Percentiles rank a stretch among this genome's conserved stretches.
Conservation (phyloP, 2,329 filamentous ascomycete genomes). For the Xylariaceae sp. region DNA sequence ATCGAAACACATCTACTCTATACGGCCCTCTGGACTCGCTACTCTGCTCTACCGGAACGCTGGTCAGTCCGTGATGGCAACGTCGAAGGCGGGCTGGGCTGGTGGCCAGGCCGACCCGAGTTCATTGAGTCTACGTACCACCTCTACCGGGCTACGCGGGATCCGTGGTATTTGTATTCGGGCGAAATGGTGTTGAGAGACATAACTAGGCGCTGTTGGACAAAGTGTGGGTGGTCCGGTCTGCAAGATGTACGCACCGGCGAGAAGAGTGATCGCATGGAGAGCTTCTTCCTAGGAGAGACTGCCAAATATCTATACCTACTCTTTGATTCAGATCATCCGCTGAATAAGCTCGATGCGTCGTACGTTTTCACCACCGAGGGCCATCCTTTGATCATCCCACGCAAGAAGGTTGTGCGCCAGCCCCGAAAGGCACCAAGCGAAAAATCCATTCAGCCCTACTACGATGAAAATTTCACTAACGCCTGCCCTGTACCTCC, state of each 20-base stretch:
- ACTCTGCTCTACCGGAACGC: constrained; percentile 89
- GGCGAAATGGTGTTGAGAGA: constrained; percentile 95
- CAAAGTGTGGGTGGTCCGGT: constrained; percentile 90
- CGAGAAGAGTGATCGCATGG: constrained; percentile 92
- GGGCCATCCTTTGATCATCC: constrained; percentile 89
- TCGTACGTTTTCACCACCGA: constrained; percentile 96
- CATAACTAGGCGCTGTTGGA: constrained; percentile 87
- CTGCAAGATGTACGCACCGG: constrained; percentile 82
- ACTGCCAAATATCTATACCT: constrained; percentile 96
- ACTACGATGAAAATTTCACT: constrained; percentile 54
- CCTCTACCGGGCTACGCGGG: constrained; percentile 88
- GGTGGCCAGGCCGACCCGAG: constrained; percentile 95
- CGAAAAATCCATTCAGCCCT: constrained; percentile 40
- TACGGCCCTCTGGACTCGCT: constrained; percentile 92
- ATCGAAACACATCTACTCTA: constrained; percentile 89
- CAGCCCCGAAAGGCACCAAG: constrained; percentile 35
- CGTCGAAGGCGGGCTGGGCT: constrained; percentile 84
- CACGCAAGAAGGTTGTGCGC: constrained; percentile 49
- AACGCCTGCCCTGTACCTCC: constrained; percentile 72
- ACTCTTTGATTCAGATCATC: constrained; percentile 84
- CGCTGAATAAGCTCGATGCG: constrained; percentile 83
- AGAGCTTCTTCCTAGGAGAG: constrained; percentile 97
- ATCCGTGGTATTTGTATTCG: constrained; percentile 95
- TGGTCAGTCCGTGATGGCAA: constrained; percentile 87
- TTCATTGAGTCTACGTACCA: constrained; percentile 98